Base-by-base conservation (phyloP, 192 early-diverging fungal species). In the Linnemannia exigua region DNA sequence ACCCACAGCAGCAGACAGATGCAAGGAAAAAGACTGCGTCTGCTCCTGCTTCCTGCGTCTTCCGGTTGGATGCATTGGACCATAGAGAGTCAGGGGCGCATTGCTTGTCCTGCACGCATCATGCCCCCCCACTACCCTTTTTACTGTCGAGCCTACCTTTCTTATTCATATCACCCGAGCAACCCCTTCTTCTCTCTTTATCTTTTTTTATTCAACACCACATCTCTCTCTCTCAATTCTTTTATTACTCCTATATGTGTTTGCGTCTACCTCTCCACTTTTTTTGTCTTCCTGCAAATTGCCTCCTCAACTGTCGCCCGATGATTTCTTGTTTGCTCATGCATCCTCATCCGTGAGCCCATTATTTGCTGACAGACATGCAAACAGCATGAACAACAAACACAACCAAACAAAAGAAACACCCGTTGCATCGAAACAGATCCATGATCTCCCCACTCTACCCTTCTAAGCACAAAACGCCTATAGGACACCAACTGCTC, bases 381-480 rank as follows among this genome's bases (percentile, higher is more conserved):
- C n/a, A n/a, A n/a, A n/a, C 17, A n/a, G 20, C 69, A 36, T 11
- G 37, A 70, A 70, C 35, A 41, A 17, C 20, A 14, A 54, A 54
- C 7, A 52, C 28, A 63, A 61, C 22, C 54, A 61, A n/a, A 63
- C 9, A 17, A 11, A 6, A 63, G 31, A 31, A 31, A 25, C 58
- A 11, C 28, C 70, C 70, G 78, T 73, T 79, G 71, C 50, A 79
- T 73, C 78, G 66, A 73, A 35, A 61, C 68, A 28, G 69, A 67
- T 46, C 75, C 20, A 61, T 5, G 73, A 75, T 68, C 31, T 37
- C 68, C 41, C 41, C 20, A 36, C 35, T 22, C 20, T 19, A 41
- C 19, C 8, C 20, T n/a, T 33, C 58, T 63, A 25, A 63, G 58
- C 58, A 63, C 28, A 63, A 3, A 31, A 31, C 28, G 28, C n/a